phyloP scores from a whole-genome alignment of 2,329 filamentous ascomycete genomes.

The Cryoendolithus antarcticus region DNA sequence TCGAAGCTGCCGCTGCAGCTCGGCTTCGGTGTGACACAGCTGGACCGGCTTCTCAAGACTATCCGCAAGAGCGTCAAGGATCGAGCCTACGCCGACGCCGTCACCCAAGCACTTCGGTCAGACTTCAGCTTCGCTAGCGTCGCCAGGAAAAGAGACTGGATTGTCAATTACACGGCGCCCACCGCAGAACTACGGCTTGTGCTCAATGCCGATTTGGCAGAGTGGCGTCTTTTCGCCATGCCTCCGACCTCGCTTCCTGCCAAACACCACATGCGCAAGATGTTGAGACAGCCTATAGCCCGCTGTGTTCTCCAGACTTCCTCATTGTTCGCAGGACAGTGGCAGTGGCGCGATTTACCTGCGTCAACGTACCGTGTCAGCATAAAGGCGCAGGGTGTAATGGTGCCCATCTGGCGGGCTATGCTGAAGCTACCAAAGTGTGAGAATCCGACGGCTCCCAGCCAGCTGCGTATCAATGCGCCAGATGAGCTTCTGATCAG shows the following conservation, averaged over 20 bases:
- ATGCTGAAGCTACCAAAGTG: conserved; percentile 26
- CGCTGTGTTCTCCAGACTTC: conserved; percentile 6
- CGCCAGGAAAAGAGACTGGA: conserved; percentile 26
- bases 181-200: conserved; percentile 28
- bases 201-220: conserved; percentile 6
- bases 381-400: conserved; percentile 13
- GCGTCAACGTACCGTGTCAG: conserved; percentile 20
- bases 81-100: conserved; percentile 18
- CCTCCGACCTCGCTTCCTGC: conserved; percentile 9
- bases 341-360: conserved; percentile 27
- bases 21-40: conserved; percentile 1
- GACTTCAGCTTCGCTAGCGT: conserved; percentile 25
- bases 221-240: conserved; percentile 21
- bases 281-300: conserved; percentile 18
- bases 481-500: conserved; percentile 23
- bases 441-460: conserved; percentile 32
- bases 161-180: conserved; percentile 27
- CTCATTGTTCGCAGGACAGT: conserved; percentile 23
- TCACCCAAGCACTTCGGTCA: conserved; percentile 22
- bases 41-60: background rate
- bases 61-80: background rate
- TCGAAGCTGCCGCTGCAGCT: conserved; percentile 12
- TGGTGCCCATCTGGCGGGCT: conserved; percentile 25
- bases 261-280: conserved; percentile 12
- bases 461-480: conserved; percentile 29